A percentile compares a stretch with the other conserved stretches of the same genome.
phyloP scores from a whole-genome alignment of 2,329 filamentous ascomycete genomes.

The Emydomyces testavorans region DNA sequence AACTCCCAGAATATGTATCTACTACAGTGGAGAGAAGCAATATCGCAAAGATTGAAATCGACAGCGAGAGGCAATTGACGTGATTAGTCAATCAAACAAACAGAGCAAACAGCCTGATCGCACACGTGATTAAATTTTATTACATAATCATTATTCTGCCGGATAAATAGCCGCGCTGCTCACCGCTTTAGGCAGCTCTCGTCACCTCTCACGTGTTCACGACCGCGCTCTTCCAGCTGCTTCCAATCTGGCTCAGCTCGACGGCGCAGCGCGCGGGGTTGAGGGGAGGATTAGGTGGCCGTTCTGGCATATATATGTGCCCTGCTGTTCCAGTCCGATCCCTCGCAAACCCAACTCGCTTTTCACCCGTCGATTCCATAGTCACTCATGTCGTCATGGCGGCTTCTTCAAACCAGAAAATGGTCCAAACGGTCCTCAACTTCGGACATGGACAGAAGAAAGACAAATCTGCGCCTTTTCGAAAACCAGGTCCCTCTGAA shows the following conservation, averaged over 20 bases:
- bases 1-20: not conserved
- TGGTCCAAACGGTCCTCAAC: conserved; percentile 19
- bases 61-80: not conserved
- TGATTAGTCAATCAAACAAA: conserved; percentile 7
- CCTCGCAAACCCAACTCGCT: not conserved
- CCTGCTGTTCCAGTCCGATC: not conserved
- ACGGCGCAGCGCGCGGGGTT: too few species aligned
- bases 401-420: conserved; percentile 3
- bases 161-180: not conserved
- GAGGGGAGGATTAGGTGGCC: too few species aligned
- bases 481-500: not conserved
- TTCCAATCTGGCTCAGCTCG: too few species aligned
- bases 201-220: too few species aligned
- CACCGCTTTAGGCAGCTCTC: not conserved
- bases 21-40: too few species aligned
- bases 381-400: conserved; percentile 8
- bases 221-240: too few species aligned
- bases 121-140: not conserved
- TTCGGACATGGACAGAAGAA: conserved; percentile 13
- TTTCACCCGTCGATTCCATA: not conserved
- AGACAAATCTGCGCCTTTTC: not conserved
- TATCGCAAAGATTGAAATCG: not conserved
- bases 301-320: too few species aligned
- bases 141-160: not conserved
- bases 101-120: conserved; percentile 1